Conservation (phyloP, 768 basidiomycete genomes). For the Imleria badia region DNA sequence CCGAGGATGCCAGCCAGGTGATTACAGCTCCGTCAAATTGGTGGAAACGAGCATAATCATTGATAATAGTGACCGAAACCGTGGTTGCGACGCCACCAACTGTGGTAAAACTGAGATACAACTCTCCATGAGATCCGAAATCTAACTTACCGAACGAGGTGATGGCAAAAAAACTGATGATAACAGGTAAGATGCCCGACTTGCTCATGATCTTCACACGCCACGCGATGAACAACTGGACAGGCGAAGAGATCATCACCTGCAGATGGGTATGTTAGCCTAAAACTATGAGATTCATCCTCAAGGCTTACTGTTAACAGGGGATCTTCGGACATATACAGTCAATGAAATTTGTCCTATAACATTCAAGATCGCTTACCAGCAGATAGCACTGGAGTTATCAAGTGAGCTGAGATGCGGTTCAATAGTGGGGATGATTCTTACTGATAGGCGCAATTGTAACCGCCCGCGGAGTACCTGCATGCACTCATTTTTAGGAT, state of each 20-base stretch:
- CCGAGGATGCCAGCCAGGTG: constrained; percentile 44
- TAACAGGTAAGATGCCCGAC: constrained; percentile 24
- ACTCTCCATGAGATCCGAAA: not conserved
- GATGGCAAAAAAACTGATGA: constrained; percentile 23
- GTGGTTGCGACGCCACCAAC: constrained; percentile 39
- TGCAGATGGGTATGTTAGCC: constrained; percentile 11
- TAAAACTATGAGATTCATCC: not conserved
- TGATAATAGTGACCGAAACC: constrained; percentile 33
- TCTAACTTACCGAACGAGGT: constrained; percentile 9
- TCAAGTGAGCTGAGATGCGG: constrained; percentile 20
- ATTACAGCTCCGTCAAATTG: constrained; percentile 37
- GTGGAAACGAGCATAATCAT: constrained; percentile 36
- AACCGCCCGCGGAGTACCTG: constrained; percentile 17
- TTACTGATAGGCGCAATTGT: constrained; percentile 4
- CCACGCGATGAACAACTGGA: constrained; percentile 51
- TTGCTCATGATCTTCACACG: constrained; percentile 37
- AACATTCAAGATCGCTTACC: constrained; percentile 6
- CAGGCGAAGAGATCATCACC: constrained; percentile 45
- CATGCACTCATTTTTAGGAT: constrained; percentile 26
- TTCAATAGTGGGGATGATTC: not conserved
- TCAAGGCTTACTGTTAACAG: constrained; percentile 39
- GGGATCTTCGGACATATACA: constrained; percentile 35
- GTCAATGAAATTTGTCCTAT: not conserved
- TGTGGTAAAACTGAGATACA: constrained; percentile 6
- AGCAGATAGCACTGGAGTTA: constrained; percentile 10